These are phyloP conservation scores for Neurospora sp. DNA, from an alignment of 2,329 filamentous ascomycete species.

Conservation along the genomic window DNA sequence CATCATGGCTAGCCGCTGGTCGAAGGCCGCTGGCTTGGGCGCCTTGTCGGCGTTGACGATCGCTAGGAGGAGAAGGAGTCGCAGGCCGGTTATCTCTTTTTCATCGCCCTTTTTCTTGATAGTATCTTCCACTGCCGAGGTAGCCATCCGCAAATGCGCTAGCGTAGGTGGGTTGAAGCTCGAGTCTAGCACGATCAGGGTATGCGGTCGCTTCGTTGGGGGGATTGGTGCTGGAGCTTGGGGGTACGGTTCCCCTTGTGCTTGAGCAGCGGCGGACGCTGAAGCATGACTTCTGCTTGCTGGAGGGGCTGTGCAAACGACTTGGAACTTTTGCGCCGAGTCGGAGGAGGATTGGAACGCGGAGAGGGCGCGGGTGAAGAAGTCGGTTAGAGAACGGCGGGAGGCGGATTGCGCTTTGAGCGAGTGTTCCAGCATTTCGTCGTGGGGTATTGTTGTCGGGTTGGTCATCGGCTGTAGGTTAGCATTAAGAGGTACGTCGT, in stretches of 20 bases:
- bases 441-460: not conserved
- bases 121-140: conserved; percentile 31
- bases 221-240: conserved; percentile 5
- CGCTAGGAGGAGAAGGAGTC: conserved; percentile 50
- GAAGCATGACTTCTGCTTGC: not conserved
- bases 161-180: conserved; percentile 59
- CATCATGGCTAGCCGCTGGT: conserved; percentile 62
- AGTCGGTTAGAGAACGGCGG: conserved; percentile 24
- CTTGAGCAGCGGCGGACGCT: not conserved
- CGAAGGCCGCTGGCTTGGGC: conserved; percentile 57
- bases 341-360: conserved; percentile 33
- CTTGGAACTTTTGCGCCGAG: conserved; percentile 24
- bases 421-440: not conserved
- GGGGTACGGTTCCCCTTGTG: conserved; percentile 2
- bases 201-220: conserved; percentile 15
- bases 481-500: not conserved
- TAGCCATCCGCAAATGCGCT: conserved; percentile 49
- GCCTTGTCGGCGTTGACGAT: conserved; percentile 58
- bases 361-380: conserved; percentile 34
- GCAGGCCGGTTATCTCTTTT: conserved; percentile 11
- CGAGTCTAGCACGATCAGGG: conserved; percentile 52
- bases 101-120: conserved; percentile 5
- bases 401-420: conserved; percentile 6
- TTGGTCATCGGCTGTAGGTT: not conserved
- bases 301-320: conserved; percentile 32